Percentiles rank a stretch among this genome's conserved stretches.
phyloP scores from a whole-genome alignment of 768 basidiomycete species.

The Galerina sulciceps region DNA sequence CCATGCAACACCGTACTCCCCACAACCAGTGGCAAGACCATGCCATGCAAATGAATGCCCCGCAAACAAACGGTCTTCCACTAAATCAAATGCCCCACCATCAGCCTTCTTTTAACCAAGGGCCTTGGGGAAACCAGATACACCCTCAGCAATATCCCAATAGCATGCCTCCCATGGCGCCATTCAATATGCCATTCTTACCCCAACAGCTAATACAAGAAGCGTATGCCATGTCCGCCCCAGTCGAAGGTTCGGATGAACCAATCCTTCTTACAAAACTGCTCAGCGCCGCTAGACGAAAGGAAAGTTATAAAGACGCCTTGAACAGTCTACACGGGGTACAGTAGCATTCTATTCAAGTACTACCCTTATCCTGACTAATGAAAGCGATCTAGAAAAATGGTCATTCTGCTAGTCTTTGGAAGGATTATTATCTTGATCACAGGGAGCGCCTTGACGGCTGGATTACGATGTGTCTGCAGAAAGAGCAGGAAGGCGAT shows the following conservation, averaged over 20 bases:
- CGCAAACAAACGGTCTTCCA: constrained; percentile 13
- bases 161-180: constrained; percentile 35
- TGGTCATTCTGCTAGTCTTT: constrained; percentile 60
- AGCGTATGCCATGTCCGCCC: constrained; percentile 54
- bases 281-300: constrained; percentile 39
- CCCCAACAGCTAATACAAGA: constrained; percentile 63
- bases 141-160: constrained; percentile 31
- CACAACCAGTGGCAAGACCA: constrained; percentile 33
- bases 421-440: constrained; percentile 84
- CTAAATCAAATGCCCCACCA: constrained; percentile 28
- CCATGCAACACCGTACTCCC: constrained; percentile 29
- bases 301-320: constrained; percentile 64
- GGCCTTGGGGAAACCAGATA: constrained; percentile 37
- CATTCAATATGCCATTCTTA: constrained; percentile 46
- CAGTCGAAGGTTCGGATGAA: constrained; percentile 62
- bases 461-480: constrained; percentile 39
- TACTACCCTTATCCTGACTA: constrained; percentile 18
- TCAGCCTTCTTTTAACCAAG: constrained; percentile 36
- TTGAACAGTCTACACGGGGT: constrained; percentile 70
- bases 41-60: constrained; percentile 23
- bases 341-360: background rate
- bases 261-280: constrained; percentile 57
- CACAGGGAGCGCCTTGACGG: constrained; percentile 64
- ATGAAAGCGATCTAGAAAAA: constrained; percentile 39
- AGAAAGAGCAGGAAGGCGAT: constrained; percentile 27